Evolutionary conservation across 306 rosid genomes (phyloP), one percentile per base, ranked within the genome.

Genomic region (Quercus robur): DNA sequence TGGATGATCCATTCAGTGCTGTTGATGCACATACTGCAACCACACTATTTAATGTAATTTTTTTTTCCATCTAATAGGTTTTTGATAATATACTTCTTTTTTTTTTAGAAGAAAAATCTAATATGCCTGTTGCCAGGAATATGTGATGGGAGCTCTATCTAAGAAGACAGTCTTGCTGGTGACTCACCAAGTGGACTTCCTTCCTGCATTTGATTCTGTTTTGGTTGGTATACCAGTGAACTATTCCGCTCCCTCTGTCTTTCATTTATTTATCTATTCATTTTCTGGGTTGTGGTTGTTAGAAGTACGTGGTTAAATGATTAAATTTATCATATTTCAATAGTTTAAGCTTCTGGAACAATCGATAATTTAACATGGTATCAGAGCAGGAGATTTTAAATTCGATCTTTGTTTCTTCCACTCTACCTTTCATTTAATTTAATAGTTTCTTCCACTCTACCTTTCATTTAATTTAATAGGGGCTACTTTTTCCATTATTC

Each of bases 1-100:
- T 89, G 83, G 91, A 89, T 76, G 91, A 89, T 76, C 93, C 91
- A 3, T 89, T 89, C 56, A 89, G 93, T 77, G 93, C 93, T 23
- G 93, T 89, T 75, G 93, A 89, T 87, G 93, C 91, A 52, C 85
- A 89, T 56, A 89, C 87, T 5, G 88, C 91, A 6, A 87, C 84
- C 46, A 73, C 44, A 75, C 80, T 89, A 70, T 85, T 87, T 54
- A 85, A 87, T 77, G 93, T 89, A 82, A 76, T 64, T 20, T 38
- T 61, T 49, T 12, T 12, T 49, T 49, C 17, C 15, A 49, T 49
- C 54, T 12, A 49, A 49, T 49, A 13, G 54, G 54, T 49, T 49
- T 49, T 49, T 49, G 54, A 13, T 49, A 10, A 12, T 49, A 49
- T 12, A 49, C 15, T 59, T 5, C 12, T 4, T 23, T 23, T 21